Evolutionary conservation across 768 basidiomycete genomes (phyloP).

Genomic region (Russula emetica): DNA sequence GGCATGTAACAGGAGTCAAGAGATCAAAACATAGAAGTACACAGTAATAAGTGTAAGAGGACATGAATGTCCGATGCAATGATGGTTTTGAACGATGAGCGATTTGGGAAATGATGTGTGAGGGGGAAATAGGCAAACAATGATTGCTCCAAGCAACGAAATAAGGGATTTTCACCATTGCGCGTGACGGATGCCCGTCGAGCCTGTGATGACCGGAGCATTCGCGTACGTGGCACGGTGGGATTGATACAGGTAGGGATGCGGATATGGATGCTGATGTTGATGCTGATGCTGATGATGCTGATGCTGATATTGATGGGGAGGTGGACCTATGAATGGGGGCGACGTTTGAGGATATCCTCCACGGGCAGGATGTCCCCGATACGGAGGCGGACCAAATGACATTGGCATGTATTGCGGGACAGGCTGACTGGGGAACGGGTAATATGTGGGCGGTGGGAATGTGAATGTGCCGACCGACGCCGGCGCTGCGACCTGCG

Average conservation of each 20-base stretch:
- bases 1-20: slow-evolving; percentile 15
- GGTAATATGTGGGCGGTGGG: slow-evolving; percentile 23
- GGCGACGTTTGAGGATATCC: slow-evolving; percentile 8
- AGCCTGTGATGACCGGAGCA: slow-evolving; percentile 19
- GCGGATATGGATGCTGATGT: slow-evolving; percentile 9
- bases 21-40: slow-evolving; percentile 15
- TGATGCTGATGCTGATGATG: background rate
- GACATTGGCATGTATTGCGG: slow-evolving; percentile 8
- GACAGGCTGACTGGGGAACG: slow-evolving; percentile 3
- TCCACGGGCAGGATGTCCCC: slow-evolving; percentile 11
- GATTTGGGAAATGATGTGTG: slow-evolving; percentile 15
- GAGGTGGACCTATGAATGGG: slow-evolving; percentile 5
- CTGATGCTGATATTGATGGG: slow-evolving; percentile 15
- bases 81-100: slow-evolving; percentile 8
- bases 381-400: slow-evolving; percentile 11
- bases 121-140: background rate
- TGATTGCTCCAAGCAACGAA: slow-evolving; percentile 2
- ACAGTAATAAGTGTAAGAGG: slow-evolving; percentile 17
- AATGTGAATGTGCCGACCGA: slow-evolving; percentile 27
- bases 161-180: slow-evolving; percentile 11
- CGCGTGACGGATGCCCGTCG: slow-evolving; percentile 26
- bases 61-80: slow-evolving; percentile 17
- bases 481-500: slow-evolving; percentile 18
- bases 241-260: slow-evolving; percentile 10
- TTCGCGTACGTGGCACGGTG: slow-evolving; percentile 7